Evolutionary conservation across 2,329 filamentous ascomycete genomes (phyloP), one percentile per base, ranked within the genome.

Genomic region (Xylariaceae sp.): DNA sequence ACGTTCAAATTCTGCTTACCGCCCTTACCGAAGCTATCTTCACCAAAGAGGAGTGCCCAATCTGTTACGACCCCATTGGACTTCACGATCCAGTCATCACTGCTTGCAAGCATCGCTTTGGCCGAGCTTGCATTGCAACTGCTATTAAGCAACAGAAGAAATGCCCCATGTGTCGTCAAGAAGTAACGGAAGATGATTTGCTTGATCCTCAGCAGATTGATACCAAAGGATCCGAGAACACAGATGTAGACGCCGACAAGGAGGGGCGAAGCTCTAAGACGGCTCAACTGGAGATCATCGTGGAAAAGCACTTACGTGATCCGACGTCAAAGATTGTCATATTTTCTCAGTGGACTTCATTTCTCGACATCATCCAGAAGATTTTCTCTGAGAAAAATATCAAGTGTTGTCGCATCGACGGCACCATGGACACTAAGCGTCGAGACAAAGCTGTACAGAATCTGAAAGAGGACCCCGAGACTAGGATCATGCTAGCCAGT

Each of bases 101-200:
- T 1, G 81, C 84, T 42, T 96, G 90, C 69, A 89, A 87, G 22
- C 90, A 96, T 65, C 75, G 83, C 1, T 96, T 90, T 66, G 90
- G 90, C 57, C 75, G 74, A 18, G 70, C 73, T 5, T 96, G 91
- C 65, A 90, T 96, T 54, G 75, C 82, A 45, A 80, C 81, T 55
- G 86, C 87, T 44, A 86, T 95, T 51, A 79, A 87, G 48, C 75
- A 81, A 1, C 89, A 94, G 62, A 78, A 85, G 47, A 90, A 86
- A 66, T 96, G 91, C 53, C 91, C 90, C 0, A 85, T 95, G 78
- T 95, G 90, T 61, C 85, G 89, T 17, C 82, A 85, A 6, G 71
- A 81, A 32, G 78, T 95, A 14, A 72, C 77, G 11, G 77, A 83
- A 48, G 75, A 74, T 1, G 72, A 78, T 2, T 73, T 80, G 0